Evolutionary conservation across 192 early-diverging fungal genomes (phyloP), one percentile per base, ranked within the genome.

Genomic region (Entomortierella chlamydospora): DNA sequence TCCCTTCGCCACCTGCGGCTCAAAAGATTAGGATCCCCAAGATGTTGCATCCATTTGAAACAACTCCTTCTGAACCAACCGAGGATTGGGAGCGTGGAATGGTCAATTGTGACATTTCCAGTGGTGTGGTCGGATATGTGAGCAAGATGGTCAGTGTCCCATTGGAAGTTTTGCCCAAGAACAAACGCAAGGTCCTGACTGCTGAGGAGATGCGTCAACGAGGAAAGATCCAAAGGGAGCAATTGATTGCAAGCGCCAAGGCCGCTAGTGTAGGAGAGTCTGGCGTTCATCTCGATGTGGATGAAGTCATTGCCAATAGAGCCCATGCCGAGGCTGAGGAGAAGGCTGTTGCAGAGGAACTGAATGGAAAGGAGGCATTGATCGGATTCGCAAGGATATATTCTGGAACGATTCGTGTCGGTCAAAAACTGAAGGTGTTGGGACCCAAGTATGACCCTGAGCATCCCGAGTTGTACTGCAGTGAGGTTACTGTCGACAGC

Each of bases 321-420:
- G 49, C 53, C 15, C 60, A 61, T 11, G 53, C 68, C 7, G 72
- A 76, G 41, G 72, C 72, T 0, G 56, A 67, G 59, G 68, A 76
- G 11, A 83, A 28, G 81, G 70, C 51, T 0, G 84, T 86, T 20
- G 73, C 72, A 2, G 69, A 80, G 31, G 79, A 88, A 30, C 66
- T 67, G 12, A 41, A 73, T 17, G 87, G 90, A 8, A 87, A 90
- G 23, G 94, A 96, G 68, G 71, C 86, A 1, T 70, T 98, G 56
- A 86, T 99, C 66, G 97, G 96, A n/a, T 98, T 98, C 83, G 90
- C 96, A 2, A 88, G 98, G 49, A 88, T 99, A 37, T 99, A 97
- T 72, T 95, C 95, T 23, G 98, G 98, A 1, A 94, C 90, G 2
- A 78, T 99, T 20, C 86, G 88, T 12, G 90, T 93, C 0, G 98